Conservation (phyloP, 345 rosid species). For the Bruguiera parviflora region DNA sequence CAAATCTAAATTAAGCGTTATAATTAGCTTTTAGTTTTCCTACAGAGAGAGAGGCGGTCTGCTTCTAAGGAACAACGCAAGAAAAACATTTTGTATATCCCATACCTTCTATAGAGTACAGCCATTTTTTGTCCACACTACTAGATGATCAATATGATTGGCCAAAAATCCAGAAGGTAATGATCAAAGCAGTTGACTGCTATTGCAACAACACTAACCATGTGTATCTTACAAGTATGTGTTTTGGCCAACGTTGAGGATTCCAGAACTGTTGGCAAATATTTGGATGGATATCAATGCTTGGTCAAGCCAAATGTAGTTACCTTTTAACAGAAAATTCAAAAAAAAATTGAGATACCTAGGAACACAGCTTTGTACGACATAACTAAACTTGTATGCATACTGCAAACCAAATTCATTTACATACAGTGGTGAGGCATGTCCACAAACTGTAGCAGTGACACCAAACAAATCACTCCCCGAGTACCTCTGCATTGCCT, state of each 20-base stretch:
- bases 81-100: too few relatives aligned
- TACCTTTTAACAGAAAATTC: too few relatives aligned
- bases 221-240: slow-evolving; percentile 83
- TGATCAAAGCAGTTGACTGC: background rate
- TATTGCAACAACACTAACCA: slow-evolving; percentile 46
- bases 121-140: too few relatives aligned
- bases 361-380: too few relatives aligned
- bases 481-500: slow-evolving; percentile 60
- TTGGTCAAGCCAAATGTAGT: too few relatives aligned
- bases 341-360: too few relatives aligned
- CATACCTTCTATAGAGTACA: too few relatives aligned
- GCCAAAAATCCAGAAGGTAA: background rate
- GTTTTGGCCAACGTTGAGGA: slow-evolving; percentile 86
- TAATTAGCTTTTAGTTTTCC: background rate
- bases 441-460: slow-evolving; percentile 74
- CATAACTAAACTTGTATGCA: too few relatives aligned
- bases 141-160: too few relatives aligned
- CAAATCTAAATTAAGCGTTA: slow-evolving; percentile 6
- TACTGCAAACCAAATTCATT: slow-evolving; percentile 7
- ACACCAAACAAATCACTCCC: slow-evolving; percentile 85
- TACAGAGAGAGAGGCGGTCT: background rate
- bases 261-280: slow-evolving; percentile 75
- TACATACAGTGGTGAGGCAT: slow-evolving; percentile 90
- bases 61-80: background rate
- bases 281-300: slow-evolving; percentile 56